Evolutionary conservation across 768 basidiomycete species (phyloP).

Genomic region (Thelephora aurantiotincta): DNA sequence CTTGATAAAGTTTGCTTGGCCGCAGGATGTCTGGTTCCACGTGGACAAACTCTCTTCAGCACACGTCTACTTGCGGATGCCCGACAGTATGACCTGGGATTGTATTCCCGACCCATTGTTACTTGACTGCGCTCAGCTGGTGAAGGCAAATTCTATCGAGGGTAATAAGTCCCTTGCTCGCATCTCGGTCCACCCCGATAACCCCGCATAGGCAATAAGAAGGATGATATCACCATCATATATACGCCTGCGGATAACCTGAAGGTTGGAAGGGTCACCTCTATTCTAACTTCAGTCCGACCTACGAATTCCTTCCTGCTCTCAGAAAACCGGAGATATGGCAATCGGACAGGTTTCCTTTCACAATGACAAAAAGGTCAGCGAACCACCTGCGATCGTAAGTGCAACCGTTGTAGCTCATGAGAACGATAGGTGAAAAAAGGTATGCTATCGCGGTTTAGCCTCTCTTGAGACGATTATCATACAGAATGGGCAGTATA

Average conservation of each 20-base stretch:
- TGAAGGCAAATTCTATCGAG: conserved; percentile 97
- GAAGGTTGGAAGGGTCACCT: conserved; percentile 38
- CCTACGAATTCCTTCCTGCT: not conserved
- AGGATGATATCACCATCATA: conserved; percentile 84
- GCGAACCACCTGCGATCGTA: conserved; percentile 6
- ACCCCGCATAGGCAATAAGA: conserved; percentile 69
- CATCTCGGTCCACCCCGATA: conserved; percentile 3
- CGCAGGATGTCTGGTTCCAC: conserved; percentile 87
- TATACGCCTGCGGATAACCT: conserved; percentile 89
- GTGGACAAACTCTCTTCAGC: conserved; percentile 97
- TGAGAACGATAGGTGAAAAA: conserved; percentile 52
- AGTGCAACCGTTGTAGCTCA: not conserved
- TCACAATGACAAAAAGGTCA: conserved; percentile 76
- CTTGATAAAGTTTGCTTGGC: conserved; percentile 84
- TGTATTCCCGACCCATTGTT: conserved; percentile 68
- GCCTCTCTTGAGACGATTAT: not conserved
- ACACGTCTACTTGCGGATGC: conserved; percentile 91
- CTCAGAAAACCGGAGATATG: conserved; percentile 95
- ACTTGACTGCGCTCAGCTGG: conserved; percentile 82
- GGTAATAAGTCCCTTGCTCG: conserved; percentile 27
- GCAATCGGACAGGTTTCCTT: conserved; percentile 94
- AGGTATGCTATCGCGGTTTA: conserved; percentile 24
- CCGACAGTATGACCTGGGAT: conserved; percentile 76
- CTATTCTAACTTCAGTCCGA: not conserved
- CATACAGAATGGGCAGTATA: conserved; percentile 35